These are phyloP conservation scores for Blastobotrys parvus DNA, from an alignment of 805 yeast species.

Conservation along the genomic window DNA sequence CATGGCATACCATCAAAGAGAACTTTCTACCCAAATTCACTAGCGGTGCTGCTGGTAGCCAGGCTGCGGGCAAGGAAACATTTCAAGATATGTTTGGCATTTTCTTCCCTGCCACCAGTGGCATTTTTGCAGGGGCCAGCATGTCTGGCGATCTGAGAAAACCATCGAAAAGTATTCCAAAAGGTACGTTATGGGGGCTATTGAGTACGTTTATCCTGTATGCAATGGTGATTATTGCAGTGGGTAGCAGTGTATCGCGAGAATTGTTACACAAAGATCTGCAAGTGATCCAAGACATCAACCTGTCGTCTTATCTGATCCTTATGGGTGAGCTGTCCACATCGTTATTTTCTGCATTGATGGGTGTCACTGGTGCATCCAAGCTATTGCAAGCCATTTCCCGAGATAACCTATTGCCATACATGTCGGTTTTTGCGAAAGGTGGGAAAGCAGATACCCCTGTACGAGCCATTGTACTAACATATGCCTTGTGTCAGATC, in stretches of 20 bases:
- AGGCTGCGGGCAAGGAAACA: constrained; percentile 51
- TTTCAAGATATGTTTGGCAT: constrained; percentile 86
- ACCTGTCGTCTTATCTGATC: constrained; percentile 56
- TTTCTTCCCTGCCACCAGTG: constrained; percentile 97
- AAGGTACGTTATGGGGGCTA: constrained; percentile 86
- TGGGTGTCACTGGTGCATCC: constrained; percentile 95
- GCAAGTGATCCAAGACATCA: constrained; percentile 78
- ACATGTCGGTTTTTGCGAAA: constrained; percentile 49
- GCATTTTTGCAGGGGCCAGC: constrained; percentile 96
- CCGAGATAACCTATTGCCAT: constrained; percentile 81
- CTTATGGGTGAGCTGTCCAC: constrained; percentile 89
- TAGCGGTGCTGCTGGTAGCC: constrained; percentile 87
- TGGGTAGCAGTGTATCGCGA: constrained; percentile 78
- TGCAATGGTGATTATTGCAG: constrained; percentile 66
- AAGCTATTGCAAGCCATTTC: constrained; percentile 86
- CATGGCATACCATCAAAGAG: constrained; percentile 53
- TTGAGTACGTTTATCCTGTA: constrained; percentile 70
- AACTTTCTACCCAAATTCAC: constrained; percentile 79
- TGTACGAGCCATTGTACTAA: constrained; percentile 53
- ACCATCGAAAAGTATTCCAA: constrained; percentile 86
- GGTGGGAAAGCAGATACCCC: constrained; percentile 45
- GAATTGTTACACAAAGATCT: constrained; percentile 68
- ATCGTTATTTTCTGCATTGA: constrained; percentile 83
- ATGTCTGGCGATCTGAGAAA: constrained; percentile 90
- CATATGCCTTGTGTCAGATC: constrained; percentile 77